Base-by-base conservation (phyloP, 2,329 filamentous ascomycete genomes). In the Stagonosporopsis vannaccii region DNA sequence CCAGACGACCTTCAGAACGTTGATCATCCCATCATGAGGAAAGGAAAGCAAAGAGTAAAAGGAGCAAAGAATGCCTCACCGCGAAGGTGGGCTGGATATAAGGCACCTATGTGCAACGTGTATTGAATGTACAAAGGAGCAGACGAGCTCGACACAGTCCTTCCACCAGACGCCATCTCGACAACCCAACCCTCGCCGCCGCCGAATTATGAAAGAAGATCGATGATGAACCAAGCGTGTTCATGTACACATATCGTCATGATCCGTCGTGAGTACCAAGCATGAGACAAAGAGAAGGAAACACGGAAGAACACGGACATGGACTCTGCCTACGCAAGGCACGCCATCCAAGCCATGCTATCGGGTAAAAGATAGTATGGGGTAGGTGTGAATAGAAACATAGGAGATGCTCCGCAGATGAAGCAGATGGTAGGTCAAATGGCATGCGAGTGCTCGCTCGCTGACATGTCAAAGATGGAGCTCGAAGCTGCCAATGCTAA, bases 401-500 rank as follows among this genome's bases (percentile, higher is more conserved):
- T 64, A 72, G 47, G 68, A 73, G 52, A 75, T 69, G 59, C 68
- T 70, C 70, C 71, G 69, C 51, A 58, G 36, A 59, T 54, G 50
- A 57, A 60, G 59, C 58, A 63, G 51, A 62, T 57, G 48, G 52
- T 47, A 51, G 56, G 58, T 61, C 62, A 51, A 58, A 56, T 54
- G 65, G 64, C 60, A 65, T 26, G 50, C 58, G 57, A 62, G 61
- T 63, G 59, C 58, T 59, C 61, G 58, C 47, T 56, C 55, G 48
- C 60, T 57, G 58, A 66, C 55, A 66, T 56, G 54, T 52, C 60
- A 65, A 62, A 56, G 45, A 54, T 51, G 63, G 61, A 59, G 62
- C 59, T 62, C 22, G 40, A 58, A 48, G 64, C 65, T 56, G 63
- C 61, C 62, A 33, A 65, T 67, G 62, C 59, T 66, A 73, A 56